phyloP scores from a whole-genome alignment of 805 yeast species.

The Candida quercuum region DNA sequence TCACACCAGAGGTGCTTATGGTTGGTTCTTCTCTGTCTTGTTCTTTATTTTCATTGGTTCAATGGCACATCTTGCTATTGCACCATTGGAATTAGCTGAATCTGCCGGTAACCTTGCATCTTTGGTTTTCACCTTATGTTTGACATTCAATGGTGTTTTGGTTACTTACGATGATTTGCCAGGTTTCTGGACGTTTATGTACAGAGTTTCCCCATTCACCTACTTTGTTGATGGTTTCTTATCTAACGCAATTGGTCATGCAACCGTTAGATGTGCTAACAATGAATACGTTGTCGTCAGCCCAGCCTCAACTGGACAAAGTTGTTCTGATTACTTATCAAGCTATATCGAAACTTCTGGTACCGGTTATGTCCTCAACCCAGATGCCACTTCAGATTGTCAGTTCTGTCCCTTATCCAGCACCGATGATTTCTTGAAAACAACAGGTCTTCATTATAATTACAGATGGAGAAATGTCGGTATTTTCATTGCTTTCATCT shows the following conservation, averaged over 20 bases:
- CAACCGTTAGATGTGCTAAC: conserved; percentile 39
- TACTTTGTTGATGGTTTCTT: conserved; percentile 55
- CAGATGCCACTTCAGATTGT: conserved; percentile 44
- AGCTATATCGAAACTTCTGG: conserved; percentile 28
- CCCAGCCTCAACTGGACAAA: conserved; percentile 45
- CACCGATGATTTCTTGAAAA: conserved; percentile 55
- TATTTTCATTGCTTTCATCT: conserved; percentile 40
- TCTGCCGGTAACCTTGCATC: conserved; percentile 60
- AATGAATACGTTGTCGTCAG: conserved; percentile 42
- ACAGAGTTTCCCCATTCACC: conserved; percentile 65
- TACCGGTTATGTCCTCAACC: conserved; percentile 15
- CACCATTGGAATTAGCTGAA: conserved; percentile 53
- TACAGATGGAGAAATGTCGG: conserved; percentile 68
- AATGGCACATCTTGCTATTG: conserved; percentile 52
- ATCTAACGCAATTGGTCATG: conserved; percentile 49
- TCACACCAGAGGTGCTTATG: conserved; percentile 52
- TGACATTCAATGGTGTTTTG: conserved; percentile 78
- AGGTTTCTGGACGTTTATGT: conserved; percentile 81
- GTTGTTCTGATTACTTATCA: conserved; percentile 52
- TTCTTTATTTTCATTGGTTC: conserved; percentile 54
- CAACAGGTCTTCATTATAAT: conserved; percentile 33
- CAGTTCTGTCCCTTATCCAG: conserved; percentile 49
- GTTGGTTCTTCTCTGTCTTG: conserved; percentile 37
- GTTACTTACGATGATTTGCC: conserved; percentile 51
- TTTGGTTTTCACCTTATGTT: conserved; percentile 52